phyloP scores from a whole-genome alignment of 2,329 filamentous ascomycete species.

The Pseudogymnoascus pannorum region DNA sequence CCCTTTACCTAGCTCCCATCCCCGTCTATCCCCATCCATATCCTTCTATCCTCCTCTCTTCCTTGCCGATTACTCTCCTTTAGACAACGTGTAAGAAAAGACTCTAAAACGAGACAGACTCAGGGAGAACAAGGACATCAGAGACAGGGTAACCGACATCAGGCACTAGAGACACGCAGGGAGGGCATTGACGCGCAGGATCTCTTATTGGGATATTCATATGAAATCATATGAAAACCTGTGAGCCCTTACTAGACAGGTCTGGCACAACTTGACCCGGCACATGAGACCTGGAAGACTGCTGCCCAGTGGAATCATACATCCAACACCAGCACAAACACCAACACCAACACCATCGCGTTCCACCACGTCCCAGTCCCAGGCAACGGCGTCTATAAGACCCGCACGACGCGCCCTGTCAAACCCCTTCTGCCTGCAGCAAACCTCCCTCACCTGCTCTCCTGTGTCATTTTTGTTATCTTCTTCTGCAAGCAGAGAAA shows the following conservation, averaged over 20 bases:
- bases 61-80: not conserved
- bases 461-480: not conserved
- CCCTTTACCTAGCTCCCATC: not conserved
- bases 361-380: not conserved
- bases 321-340: not conserved
- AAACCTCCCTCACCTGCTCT: not conserved
- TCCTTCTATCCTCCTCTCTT: not conserved
- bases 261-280: not conserved
- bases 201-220: not conserved
- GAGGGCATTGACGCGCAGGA: not conserved
- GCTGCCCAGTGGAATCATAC: not conserved
- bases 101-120: not conserved
- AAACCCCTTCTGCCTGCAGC: not conserved
- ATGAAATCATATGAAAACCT: constrained; percentile 2
- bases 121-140: not conserved
- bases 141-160: not conserved
- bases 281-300: not conserved
- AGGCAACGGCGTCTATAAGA: constrained; percentile 6
- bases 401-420: not conserved
- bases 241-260: not conserved
- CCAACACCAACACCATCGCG: not conserved
- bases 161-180: not conserved
- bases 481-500: not conserved
- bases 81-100: not conserved
- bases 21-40: not conserved